Evolutionary conservation across 2,329 filamentous ascomycete species (phyloP).

Genomic region (Exophiala phaeomuriformis): DNA sequence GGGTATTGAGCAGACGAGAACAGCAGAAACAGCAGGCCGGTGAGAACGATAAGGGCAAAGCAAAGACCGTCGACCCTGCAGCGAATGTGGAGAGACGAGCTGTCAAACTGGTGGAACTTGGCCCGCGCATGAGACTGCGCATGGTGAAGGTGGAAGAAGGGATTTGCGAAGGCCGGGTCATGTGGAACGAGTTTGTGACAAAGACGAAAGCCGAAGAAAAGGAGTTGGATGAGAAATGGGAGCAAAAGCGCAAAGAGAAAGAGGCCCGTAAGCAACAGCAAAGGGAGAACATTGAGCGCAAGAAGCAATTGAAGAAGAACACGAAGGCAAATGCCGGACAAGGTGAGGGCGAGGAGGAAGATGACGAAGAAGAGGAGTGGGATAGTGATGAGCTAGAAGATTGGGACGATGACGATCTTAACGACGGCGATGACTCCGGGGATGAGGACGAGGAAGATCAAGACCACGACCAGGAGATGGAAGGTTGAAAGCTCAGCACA

Average conservation of each 20-base stretch:
- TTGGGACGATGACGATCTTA: conserved; percentile 29
- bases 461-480: conserved; percentile 36
- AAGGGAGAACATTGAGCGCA: conserved; percentile 83
- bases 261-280: conserved; percentile 74
- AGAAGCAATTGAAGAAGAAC: conserved; percentile 58
- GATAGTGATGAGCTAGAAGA: conserved; percentile 43
- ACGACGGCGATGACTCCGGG: conserved; percentile 11
- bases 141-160: conserved; percentile 96
- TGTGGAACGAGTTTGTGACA: conserved; percentile 95
- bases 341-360: conserved; percentile 43
- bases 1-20: conserved; percentile 47
- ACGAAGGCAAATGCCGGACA: conserved; percentile 37
- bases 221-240: conserved; percentile 76
- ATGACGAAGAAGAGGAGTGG: conserved; percentile 47
- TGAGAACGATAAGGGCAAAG: conserved; percentile 30
- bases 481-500: conserved; percentile 31
- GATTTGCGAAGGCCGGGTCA: conserved; percentile 76
- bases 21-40: conserved; percentile 35
- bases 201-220: conserved; percentile 73
- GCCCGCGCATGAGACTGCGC: conserved; percentile 78
- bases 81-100: conserved; percentile 68
- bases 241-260: conserved; percentile 69
- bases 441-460: conserved; percentile 13
- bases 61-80: conserved; percentile 41
- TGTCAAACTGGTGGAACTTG: conserved; percentile 86